These are phyloP conservation scores for Solanum hybrid DNA, from an alignment of 305 asterid genomes.

Conservation along the genomic window DNA sequence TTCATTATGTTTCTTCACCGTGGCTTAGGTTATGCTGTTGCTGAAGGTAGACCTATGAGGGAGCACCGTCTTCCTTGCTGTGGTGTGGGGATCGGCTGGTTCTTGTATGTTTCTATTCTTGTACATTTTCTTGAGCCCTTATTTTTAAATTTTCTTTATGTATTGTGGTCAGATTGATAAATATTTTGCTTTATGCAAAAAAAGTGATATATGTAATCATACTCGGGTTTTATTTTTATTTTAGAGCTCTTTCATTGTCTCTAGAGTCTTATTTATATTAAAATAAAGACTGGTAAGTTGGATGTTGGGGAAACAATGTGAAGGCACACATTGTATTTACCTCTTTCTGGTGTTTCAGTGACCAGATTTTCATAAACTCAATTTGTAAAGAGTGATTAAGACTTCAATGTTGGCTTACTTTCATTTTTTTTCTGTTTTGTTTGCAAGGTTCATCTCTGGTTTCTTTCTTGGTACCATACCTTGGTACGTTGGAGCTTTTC, in stretches of 20 bases:
- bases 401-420: background rate
- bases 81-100: slow-evolving; percentile 90
- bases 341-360: background rate
- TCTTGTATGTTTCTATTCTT: slow-evolving; percentile 50
- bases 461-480: slow-evolving; percentile 82
- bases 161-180: background rate
- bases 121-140: background rate
- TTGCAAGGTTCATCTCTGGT: slow-evolving; percentile 67
- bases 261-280: background rate
- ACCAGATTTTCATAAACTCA: background rate
- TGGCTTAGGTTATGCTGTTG: slow-evolving; percentile 55
- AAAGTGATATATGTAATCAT: background rate
- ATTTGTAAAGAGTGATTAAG: background rate
- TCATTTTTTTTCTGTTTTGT: background rate
- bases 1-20: background rate
- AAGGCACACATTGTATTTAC: background rate
- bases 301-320: background rate
- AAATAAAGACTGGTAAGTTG: background rate
- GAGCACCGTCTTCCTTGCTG: slow-evolving; percentile 80
- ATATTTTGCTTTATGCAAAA: background rate
- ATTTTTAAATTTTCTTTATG: background rate
- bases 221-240: background rate
- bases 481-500: slow-evolving; percentile 85
- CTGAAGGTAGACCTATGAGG: slow-evolving; percentile 36
- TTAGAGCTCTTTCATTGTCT: background rate